Percentiles rank a stretch among this genome's conserved stretches.
phyloP scores from a whole-genome alignment of 768 basidiomycete species.

The Russula sp. region DNA sequence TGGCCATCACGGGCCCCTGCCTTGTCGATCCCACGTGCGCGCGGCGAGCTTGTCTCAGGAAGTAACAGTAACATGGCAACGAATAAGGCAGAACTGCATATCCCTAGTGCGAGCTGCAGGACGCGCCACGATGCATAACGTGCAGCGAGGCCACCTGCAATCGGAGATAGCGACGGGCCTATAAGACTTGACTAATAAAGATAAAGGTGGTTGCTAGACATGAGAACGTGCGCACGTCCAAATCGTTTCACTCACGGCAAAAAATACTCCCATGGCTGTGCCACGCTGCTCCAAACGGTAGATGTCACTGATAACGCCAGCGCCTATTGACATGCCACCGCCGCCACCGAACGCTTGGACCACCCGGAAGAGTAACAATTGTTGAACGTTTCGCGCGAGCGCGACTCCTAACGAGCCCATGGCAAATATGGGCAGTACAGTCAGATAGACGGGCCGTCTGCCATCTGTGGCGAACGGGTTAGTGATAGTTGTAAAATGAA shows the following conservation, averaged over 20 bases:
- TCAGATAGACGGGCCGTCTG: constrained; percentile 56
- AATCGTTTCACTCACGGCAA: constrained; percentile 41
- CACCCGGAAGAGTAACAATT: constrained; percentile 59
- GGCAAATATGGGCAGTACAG: constrained; percentile 55
- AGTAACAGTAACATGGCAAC: constrained; percentile 45
- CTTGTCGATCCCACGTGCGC: constrained; percentile 53
- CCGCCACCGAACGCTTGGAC: constrained; percentile 65
- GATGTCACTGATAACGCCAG: constrained; percentile 63
- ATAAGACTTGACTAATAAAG: constrained; percentile 48
- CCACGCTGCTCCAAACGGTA: constrained; percentile 62
- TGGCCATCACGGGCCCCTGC: constrained; percentile 13
- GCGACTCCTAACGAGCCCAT: constrained; percentile 62
- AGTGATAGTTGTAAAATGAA: background rate
- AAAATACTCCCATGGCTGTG: constrained; percentile 57
- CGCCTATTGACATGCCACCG: constrained; percentile 53
- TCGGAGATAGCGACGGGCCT: constrained; percentile 60
- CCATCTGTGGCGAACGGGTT: constrained; percentile 51
- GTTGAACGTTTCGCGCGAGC: constrained; percentile 41
- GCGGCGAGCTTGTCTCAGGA: constrained; percentile 70
- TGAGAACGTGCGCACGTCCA: background rate
- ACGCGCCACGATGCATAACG: constrained; percentile 66
- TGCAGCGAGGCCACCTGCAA: constrained; percentile 54
- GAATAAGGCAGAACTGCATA: constrained; percentile 42
- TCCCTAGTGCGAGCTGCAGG: constrained; percentile 50
- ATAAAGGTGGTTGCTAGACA: background rate